Evolutionary conservation across 176 grass and related monocot species (phyloP).

Genomic region (Thinopyrum elongatum): DNA sequence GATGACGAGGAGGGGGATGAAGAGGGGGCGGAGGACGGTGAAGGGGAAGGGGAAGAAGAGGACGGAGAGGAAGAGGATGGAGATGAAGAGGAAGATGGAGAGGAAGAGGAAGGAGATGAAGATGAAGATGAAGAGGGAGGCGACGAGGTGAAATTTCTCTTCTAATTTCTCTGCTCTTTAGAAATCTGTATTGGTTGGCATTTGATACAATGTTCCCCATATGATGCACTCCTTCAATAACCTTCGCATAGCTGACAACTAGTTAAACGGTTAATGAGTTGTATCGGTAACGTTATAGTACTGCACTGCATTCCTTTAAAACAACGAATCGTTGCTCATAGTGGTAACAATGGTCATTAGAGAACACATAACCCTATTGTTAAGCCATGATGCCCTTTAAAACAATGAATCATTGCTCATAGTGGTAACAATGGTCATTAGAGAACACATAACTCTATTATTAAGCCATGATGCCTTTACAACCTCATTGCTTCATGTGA

Average conservation of each 20-base stretch:
- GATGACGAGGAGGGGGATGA: not conserved
- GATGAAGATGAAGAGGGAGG: constrained; percentile 31
- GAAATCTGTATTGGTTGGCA: not conserved
- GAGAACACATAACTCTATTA: not conserved
- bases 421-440: not conserved
- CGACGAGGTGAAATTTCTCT: constrained; percentile 24
- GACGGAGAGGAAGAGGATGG: constrained; percentile 2
- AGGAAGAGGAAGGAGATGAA: constrained; percentile 25
- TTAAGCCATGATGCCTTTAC: not conserved
- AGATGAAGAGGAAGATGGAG: constrained; percentile 9
- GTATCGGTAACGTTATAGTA: not conserved
- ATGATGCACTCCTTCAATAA: not conserved
- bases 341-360: not conserved
- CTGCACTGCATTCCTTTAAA: not conserved
- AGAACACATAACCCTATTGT: not conserved
- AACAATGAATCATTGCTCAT: not conserved
- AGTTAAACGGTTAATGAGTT: not conserved
- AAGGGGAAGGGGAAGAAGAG: not conserved
- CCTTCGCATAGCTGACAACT: not conserved
- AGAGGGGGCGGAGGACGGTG: not conserved
- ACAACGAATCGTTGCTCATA: not conserved
- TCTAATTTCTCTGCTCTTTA: not conserved
- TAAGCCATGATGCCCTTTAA: not conserved
- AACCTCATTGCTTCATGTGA: not conserved
- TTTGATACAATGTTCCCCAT: not conserved